These are phyloP conservation scores for Hyaloperonospora brassicae DNA, from an alignment of 352 stramenopile genomes.

Conservation along the genomic window DNA sequence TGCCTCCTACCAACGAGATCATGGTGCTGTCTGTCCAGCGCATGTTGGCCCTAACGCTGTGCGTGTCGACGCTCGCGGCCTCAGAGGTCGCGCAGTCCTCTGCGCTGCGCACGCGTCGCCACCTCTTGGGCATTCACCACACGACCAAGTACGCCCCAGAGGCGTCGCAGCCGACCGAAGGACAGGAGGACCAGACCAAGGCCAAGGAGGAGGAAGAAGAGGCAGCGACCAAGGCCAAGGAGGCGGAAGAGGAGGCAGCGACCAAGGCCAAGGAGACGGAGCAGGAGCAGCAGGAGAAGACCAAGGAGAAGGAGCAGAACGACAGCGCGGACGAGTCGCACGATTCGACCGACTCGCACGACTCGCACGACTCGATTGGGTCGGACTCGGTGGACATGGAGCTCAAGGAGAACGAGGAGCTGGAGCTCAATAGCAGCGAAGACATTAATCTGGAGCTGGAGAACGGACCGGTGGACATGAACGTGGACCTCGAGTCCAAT, in stretches of 20 bases:
- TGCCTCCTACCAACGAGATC: constrained; percentile 3
- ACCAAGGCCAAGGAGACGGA: background rate
- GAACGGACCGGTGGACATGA: constrained; percentile 21
- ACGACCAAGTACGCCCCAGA: constrained; percentile 26
- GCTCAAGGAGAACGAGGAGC: constrained; percentile 13
- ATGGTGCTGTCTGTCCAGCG: constrained; percentile 37
- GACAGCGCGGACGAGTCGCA: background rate
- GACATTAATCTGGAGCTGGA: constrained; percentile 18
- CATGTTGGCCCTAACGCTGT: constrained; percentile 27
- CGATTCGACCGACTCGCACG: constrained; percentile 14
- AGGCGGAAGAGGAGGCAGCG: background rate
- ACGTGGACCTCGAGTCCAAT: constrained; percentile 23
- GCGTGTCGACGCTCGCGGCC: constrained; percentile 22
- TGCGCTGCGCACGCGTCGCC: constrained; percentile 20
- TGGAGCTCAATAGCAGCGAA: constrained; percentile 23
- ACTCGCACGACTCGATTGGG: constrained; percentile 22
- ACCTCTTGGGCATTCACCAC: constrained; percentile 26
- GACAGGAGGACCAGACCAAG: constrained; percentile 17
- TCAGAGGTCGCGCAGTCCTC: constrained; percentile 12
- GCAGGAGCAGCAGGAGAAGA: background rate
- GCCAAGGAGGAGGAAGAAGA: constrained; percentile 4
- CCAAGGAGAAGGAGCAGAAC: constrained; percentile 12
- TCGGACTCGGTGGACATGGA: constrained; percentile 16
- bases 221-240: background rate
- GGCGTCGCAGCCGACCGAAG: constrained; percentile 18